Evolutionary conservation across 2,329 filamentous ascomycete species (phyloP), one percentile per base, ranked within the genome.

Genomic region (Pseudogymnoascus sp.): DNA sequence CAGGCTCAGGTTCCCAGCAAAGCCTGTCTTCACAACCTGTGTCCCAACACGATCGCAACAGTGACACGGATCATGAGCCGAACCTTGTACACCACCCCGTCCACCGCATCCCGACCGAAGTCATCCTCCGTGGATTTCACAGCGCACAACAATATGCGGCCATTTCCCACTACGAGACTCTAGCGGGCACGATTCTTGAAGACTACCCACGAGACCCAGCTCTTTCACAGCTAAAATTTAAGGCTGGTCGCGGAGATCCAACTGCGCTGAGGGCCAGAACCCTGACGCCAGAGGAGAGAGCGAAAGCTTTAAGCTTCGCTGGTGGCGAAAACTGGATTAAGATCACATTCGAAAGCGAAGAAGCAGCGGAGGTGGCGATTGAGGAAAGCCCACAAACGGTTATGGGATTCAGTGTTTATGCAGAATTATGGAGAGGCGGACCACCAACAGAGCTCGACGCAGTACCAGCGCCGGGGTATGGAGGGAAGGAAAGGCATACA

Each of bases 251-350:
- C 65, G 83, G 88, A 66, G 87, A 91, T 69, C 84, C 89, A 60
- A 86, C 89, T 8, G 83, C 88, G 7, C 86, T 88, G 58, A 84
- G 86, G 63, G 82, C 84, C 60, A 78, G 80, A 41, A 82, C 83
- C 8, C 77, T 96, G 60, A 89, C 87, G 1, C 77, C 83, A 16
- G 87, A 88, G 38, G 90, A 95, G 69, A 85, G 92, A 62, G 80
- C 82, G 61, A 89, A 92, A 73, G 90, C 93, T 71, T 91, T 92
- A 75, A 84, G 82, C 65, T 92, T 91, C 65, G 88, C 88, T 52
- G 90, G 91, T 59, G 93, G 93, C 45, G 84, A 89, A 68, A 90
- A 96, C 78, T 97, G 93, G 93, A 91, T 97, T 69, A 92, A 92
- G 74, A 80, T 92, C 62, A 92, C 89, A 0, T 92, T 91, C 69